phyloP scores from a whole-genome alignment of 129 eudicot species.

The Apium graveolens region DNA sequence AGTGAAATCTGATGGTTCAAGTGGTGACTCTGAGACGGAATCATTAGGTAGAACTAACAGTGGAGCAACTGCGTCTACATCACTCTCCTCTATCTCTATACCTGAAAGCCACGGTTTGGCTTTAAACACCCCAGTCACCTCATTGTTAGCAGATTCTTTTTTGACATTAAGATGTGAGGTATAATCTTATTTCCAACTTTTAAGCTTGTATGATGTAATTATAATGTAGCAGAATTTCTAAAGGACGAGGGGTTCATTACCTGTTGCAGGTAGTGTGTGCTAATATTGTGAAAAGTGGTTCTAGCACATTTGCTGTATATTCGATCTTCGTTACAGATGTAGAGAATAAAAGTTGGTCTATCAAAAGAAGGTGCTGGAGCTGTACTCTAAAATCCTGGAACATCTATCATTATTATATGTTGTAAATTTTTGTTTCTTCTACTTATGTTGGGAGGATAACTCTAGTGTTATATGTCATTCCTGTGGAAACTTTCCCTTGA shows the following conservation, averaged over 20 bases:
- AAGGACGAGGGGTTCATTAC: slow-evolving; percentile 15
- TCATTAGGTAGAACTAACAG: slow-evolving; percentile 50
- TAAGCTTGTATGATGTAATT: not conserved
- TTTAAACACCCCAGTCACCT: slow-evolving; percentile 33
- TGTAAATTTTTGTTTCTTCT: slow-evolving; percentile 10
- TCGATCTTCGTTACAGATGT: slow-evolving; percentile 78
- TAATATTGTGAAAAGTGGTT: slow-evolving; percentile 85
- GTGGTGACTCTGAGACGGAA: slow-evolving; percentile 78
- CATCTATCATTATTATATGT: slow-evolving; percentile 7
- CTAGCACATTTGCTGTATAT: slow-evolving; percentile 84
- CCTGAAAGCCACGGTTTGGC: slow-evolving; percentile 42
- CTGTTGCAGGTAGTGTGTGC: slow-evolving; percentile 84
- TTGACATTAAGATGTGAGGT: slow-evolving; percentile 94
- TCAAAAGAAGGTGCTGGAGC: slow-evolving; percentile 85
- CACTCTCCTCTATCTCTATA: slow-evolving; percentile 32
- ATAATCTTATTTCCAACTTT: slow-evolving; percentile 11
- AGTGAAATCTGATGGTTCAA: slow-evolving; percentile 57
- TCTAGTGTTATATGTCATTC: not conserved
- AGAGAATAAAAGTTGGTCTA: slow-evolving; percentile 84
- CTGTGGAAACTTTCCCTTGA: not conserved
- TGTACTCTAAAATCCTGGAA: not conserved
- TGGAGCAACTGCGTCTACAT: slow-evolving; percentile 61
- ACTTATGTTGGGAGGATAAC: not conserved
- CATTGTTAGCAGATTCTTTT: slow-evolving; percentile 60
- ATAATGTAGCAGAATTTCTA: not conserved